Percentiles rank a stretch among this genome's conserved stretches.
Evolutionary conservation across 768 basidiomycete genomes (phyloP).

Genomic region (Phallus indusiatus): DNA sequence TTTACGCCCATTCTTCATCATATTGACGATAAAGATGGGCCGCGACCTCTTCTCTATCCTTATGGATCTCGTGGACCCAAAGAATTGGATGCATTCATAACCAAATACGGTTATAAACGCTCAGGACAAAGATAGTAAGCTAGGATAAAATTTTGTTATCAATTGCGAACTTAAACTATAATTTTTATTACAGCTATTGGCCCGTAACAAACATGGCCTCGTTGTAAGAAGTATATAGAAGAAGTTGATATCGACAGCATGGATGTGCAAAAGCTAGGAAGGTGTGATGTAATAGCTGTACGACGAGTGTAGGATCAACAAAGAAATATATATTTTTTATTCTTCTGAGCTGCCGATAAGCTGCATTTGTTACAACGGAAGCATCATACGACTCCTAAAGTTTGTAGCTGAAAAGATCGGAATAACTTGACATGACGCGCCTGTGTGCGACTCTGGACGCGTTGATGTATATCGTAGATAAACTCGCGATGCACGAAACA

Average conservation of each 20-base stretch:
- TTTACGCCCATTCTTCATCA: constrained; percentile 93
- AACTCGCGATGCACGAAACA: too few relatives aligned
- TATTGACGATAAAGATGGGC: constrained; percentile 75
- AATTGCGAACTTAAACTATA: constrained; percentile 1
- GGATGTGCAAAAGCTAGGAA: neutral
- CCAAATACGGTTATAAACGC: constrained; percentile 70
- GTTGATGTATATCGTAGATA: too few relatives aligned
- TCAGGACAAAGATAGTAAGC: constrained; percentile 65
- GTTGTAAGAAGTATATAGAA: constrained; percentile 28
- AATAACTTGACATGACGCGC: too few relatives aligned
- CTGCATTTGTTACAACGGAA: too few relatives aligned
- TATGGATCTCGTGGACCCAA: constrained; percentile 96
- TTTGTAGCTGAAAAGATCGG: too few relatives aligned
- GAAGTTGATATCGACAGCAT: neutral
- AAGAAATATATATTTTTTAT: too few relatives aligned
- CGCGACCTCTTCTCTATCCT: constrained; percentile 72
- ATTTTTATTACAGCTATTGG: constrained; percentile 45
- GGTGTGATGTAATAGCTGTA: too few relatives aligned
- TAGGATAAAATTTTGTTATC: constrained; percentile 10
- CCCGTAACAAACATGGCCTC: constrained; percentile 60
- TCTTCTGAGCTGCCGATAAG: too few relatives aligned
- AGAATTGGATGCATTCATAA: constrained; percentile 67
- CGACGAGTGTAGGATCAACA: too few relatives aligned
- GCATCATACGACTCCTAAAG: too few relatives aligned
- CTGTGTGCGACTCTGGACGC: too few relatives aligned